Percentiles rank a stretch among this genome's conserved stretches.
These are phyloP conservation scores for Nicotiana obtusifolia DNA, from an alignment of 257 asterid species.

Conservation along the genomic window DNA sequence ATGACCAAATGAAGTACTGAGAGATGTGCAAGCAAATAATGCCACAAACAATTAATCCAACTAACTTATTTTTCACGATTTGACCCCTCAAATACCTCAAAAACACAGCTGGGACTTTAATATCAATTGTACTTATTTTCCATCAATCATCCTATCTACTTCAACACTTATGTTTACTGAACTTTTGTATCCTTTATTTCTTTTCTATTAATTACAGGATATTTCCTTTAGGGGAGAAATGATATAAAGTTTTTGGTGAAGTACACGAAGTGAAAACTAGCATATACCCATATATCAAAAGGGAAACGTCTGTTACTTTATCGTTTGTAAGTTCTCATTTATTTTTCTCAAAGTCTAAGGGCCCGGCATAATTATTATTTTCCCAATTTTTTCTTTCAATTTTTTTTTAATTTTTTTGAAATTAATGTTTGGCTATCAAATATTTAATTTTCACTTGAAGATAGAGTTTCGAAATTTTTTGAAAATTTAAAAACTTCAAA, in stretches of 20 bases:
- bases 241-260: no score
- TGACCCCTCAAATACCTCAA: not conserved
- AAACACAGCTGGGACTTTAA: not conserved
- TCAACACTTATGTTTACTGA: not conserved
- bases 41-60: not conserved
- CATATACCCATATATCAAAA: no score
- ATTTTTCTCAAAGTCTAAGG: no score
- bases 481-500: no score
- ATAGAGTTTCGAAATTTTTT: no score
- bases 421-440: no score
- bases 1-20: not conserved
- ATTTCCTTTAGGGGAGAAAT: not conserved
- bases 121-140: not conserved
- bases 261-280: no score
- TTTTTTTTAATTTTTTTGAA: no score
- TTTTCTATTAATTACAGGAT: not conserved
- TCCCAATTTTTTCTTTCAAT: accelerated
- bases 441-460: no score
- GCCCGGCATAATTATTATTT: no score
- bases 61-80: not conserved
- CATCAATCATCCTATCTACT: constrained; percentile 8
- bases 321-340: no score
- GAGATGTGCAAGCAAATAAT: not conserved
- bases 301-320: no score
- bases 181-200: not conserved